Conservation (phyloP, 2,329 filamentous ascomycete genomes). For the Tolypocladium tropicale region DNA sequence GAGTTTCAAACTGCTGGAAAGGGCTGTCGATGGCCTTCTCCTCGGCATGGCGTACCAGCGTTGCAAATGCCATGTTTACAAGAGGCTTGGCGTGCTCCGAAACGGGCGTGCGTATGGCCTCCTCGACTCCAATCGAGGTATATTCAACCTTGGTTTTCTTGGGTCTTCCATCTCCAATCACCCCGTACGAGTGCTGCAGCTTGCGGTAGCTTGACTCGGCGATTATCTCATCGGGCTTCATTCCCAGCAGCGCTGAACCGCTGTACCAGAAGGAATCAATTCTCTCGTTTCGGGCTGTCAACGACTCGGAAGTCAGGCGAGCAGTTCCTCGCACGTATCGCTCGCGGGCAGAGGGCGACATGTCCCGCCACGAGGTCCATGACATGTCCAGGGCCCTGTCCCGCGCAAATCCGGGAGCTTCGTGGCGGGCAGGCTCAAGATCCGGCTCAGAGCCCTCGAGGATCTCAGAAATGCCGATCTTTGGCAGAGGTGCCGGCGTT, state of each 20-base stretch:
- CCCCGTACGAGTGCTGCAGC: conserved; percentile 21
- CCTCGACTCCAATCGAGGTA: conserved; percentile 20
- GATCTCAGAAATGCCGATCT: background rate
- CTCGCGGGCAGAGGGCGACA: background rate
- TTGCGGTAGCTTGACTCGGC: conserved; percentile 18
- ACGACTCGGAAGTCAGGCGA: background rate
- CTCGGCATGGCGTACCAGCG: conserved; percentile 9
- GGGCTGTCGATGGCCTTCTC: background rate
- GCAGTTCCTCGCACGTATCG: background rate
- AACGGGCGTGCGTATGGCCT: conserved; percentile 26
- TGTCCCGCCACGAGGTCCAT: background rate
- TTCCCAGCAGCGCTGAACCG: conserved; percentile 15
- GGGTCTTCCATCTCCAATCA: conserved; percentile 25
- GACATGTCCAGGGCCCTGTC: background rate
- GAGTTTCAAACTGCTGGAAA: background rate
- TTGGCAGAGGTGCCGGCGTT: background rate
- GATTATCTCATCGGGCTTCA: conserved; percentile 17
- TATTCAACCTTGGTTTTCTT: conserved; percentile 13
- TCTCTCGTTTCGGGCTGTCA: conserved; percentile 13
- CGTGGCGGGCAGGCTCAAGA: background rate
- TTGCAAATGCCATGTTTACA: conserved; percentile 29
- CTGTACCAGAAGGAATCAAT: conserved; percentile 27
- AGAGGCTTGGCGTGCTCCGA: conserved; percentile 30
- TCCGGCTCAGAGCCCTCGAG: conserved; percentile 1
- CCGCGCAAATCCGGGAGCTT: background rate